Conservation (phyloP, 306 rosid species). For the Luffa aegyptiaca region DNA sequence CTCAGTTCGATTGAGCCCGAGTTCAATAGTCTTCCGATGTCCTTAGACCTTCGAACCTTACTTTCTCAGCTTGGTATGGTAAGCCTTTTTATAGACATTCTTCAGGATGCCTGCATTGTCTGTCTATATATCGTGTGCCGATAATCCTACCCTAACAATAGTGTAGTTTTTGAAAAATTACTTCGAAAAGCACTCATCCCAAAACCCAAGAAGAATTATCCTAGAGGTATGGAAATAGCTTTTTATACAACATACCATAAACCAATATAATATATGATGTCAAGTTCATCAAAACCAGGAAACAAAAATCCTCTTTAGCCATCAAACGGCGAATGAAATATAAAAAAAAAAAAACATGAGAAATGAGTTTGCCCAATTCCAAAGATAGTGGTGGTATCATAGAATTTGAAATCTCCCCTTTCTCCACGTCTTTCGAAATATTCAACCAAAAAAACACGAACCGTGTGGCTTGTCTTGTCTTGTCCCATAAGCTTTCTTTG, state of each 20-base stretch:
- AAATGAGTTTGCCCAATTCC: neutral
- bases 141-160: too few species aligned
- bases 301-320: neutral
- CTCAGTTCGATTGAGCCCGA: too few species aligned
- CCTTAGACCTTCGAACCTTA: too few species aligned
- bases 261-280: neutral
- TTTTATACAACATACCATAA: neutral
- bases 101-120: too few species aligned
- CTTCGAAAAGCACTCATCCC: too few species aligned
- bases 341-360: neutral
- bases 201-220: too few species aligned
- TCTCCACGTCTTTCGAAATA: neutral
- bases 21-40: too few species aligned
- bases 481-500: neutral
- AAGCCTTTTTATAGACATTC: too few species aligned
- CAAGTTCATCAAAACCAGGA: neutral
- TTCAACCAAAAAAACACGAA: neutral
- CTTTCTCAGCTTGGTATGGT: too few species aligned
- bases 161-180: too few species aligned
- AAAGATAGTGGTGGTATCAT: neutral
- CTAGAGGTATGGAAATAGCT: neutral
- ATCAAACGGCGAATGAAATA: too few species aligned
- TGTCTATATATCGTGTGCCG: too few species aligned
- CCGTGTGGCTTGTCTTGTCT: neutral
- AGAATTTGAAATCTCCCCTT: neutral